phyloP scores from a whole-genome alignment of 2,329 filamentous ascomycete species.

The Trichoderma atrobrunneum region DNA sequence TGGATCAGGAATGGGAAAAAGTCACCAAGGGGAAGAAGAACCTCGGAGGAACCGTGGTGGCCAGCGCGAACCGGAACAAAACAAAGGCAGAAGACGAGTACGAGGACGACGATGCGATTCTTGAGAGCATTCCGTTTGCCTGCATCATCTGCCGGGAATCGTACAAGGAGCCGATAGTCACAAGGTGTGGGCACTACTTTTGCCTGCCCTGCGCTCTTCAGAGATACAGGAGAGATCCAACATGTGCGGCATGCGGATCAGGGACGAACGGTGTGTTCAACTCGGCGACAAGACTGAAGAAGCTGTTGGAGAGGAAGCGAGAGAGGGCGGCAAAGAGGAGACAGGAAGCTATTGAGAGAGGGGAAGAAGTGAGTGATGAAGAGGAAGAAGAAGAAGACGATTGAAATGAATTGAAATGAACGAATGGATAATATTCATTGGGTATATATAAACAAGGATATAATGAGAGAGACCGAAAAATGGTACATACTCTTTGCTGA shows the following conservation, averaged over 20 bases:
- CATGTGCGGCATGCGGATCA: constrained; percentile 79
- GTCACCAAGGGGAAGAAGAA: constrained; percentile 69
- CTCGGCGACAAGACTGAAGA: constrained; percentile 76
- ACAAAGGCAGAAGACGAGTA: constrained; percentile 31
- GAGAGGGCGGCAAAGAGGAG: constrained; percentile 58
- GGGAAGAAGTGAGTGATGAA: constrained; percentile 49
- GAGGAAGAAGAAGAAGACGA: constrained; percentile 30
- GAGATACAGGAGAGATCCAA: constrained; percentile 81
- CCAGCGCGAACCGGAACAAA: constrained; percentile 52
- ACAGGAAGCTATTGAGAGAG: constrained; percentile 50
- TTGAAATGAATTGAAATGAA: not conserved
- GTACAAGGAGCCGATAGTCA: constrained; percentile 79
- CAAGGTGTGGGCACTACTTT: constrained; percentile 93
- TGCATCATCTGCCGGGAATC: constrained; percentile 80
- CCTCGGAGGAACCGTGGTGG: constrained; percentile 58
- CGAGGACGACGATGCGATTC: constrained; percentile 52
- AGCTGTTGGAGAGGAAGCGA: constrained; percentile 71
- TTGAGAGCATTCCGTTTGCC: constrained; percentile 83
- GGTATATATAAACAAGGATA: not conserved
- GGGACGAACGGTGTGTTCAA: constrained; percentile 91
- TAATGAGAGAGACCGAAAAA: not conserved
- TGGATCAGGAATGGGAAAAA: constrained; percentile 91
- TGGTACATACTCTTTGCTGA: not conserved
- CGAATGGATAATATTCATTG: not conserved
- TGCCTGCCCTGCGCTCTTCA: constrained; percentile 87